phyloP scores from a whole-genome alignment of 2,329 filamentous ascomycete genomes.

The Albifimbria verrucaria region DNA sequence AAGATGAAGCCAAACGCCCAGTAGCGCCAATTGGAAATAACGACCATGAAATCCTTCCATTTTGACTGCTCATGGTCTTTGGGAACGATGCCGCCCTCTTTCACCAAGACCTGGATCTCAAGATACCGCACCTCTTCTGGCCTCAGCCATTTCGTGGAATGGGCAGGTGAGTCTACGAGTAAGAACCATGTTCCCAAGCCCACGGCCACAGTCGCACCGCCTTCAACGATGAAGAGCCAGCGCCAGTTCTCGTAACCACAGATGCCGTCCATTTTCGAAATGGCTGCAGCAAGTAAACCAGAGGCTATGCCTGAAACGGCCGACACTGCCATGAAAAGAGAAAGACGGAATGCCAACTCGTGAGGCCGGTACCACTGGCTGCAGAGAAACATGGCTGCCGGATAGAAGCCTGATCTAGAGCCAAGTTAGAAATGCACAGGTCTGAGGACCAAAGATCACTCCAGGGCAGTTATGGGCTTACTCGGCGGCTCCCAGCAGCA shows the following conservation, averaged over 20 bases:
- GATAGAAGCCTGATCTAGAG: slow-evolving; percentile 60
- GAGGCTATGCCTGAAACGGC: slow-evolving; percentile 72
- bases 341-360: slow-evolving; percentile 70
- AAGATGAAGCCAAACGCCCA: slow-evolving; percentile 11
- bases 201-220: slow-evolving; percentile 30
- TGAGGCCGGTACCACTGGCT: slow-evolving; percentile 74
- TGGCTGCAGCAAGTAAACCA: slow-evolving; percentile 65
- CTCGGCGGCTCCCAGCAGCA: slow-evolving; percentile 67
- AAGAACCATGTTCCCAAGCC: slow-evolving; percentile 40
- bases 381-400: slow-evolving; percentile 70
- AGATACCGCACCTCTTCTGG: slow-evolving; percentile 21
- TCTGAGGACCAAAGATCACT: not conserved
- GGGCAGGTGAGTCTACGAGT: slow-evolving; percentile 36
- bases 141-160: slow-evolving; percentile 29
- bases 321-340: slow-evolving; percentile 76
- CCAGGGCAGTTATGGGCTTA: slow-evolving; percentile 12
- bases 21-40: slow-evolving; percentile 14
- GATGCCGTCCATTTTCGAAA: slow-evolving; percentile 62
- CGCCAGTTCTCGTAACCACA: slow-evolving; percentile 36
- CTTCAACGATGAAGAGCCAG: slow-evolving; percentile 24
- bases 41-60: slow-evolving; percentile 12
- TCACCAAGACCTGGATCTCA: slow-evolving; percentile 7
- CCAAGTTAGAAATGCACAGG: not conserved
- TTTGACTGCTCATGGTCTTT: slow-evolving; percentile 7
- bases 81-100: slow-evolving; percentile 14